Evolutionary conservation across 2,329 filamentous ascomycete species (phyloP), one percentile per base, ranked within the genome.

Genomic region (Aspergillus viridinutans): DNA sequence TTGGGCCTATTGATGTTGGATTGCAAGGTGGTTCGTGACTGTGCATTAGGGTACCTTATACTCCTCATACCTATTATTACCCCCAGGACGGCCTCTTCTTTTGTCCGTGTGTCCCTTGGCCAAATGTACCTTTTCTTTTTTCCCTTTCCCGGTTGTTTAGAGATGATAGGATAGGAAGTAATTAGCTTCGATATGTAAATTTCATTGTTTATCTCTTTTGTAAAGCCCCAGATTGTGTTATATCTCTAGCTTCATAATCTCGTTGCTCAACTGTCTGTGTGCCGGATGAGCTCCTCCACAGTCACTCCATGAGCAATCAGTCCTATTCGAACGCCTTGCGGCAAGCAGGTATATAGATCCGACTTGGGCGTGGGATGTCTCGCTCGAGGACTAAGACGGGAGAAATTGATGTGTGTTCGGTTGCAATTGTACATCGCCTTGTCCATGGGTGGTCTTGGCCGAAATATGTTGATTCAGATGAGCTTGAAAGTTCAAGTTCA

Each of bases 131-230:
- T 67, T 68, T 67, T 57, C 64, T 58, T 59, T 66, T 66, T 61
- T 49, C 4, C 10, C 54, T 53, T 40, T 56, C 62, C 60, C 57
- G 55, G 59, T 63, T 61, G 65, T 64, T 71, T 73, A 71, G 70
- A 72, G 67, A 66, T 64, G 64, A 61, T 69, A 60, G 63, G 64
- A 61, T 69, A 60, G 63, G 67, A 67, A 70, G 67, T 71, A 70
- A 67, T 70, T 69, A 69, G 61, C 66, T 69, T 62, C 63, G 61
- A 54, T 66, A 64, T 72, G 67, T 62, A 64, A 64, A 64, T 65
- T 61, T 55, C 52, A 21, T 17, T 54, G 17, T 51, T 7, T 14
- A 20, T 52, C 29, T 25, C 5, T 47, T 48, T 21, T 40, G 21
- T 2, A 12, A 55, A 52, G 35, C 17, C 28, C 26, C 40, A 26